These are phyloP conservation scores for Pichia occidentalis DNA, from an alignment of 805 yeast species.

Conservation along the genomic window DNA sequence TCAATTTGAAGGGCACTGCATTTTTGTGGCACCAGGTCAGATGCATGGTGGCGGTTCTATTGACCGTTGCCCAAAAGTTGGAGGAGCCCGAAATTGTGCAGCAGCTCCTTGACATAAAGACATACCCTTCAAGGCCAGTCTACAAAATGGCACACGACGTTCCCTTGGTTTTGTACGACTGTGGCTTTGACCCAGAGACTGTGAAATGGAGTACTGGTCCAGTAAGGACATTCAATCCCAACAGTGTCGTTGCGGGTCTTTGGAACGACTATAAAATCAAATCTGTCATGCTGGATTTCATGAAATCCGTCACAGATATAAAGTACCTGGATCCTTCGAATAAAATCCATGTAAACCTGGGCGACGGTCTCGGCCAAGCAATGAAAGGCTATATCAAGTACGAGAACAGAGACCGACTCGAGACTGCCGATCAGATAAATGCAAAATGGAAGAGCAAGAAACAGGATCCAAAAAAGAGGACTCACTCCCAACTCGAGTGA, in stretches of 20 bases:
- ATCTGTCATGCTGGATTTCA: conserved; percentile 42
- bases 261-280: conserved; percentile 55
- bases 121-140: conserved; percentile 60
- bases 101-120: conserved; percentile 51
- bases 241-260: conserved; percentile 40
- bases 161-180: conserved; percentile 82
- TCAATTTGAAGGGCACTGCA: conserved; percentile 81
- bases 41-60: conserved; percentile 82
- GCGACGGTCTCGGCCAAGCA: conserved; percentile 75
- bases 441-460: conserved; percentile 48
- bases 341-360: conserved; percentile 38
- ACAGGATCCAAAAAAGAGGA: conserved; percentile 13
- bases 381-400: conserved; percentile 52
- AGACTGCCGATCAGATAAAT: conserved; percentile 64
- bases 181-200: conserved; percentile 51
- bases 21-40: conserved; percentile 98
- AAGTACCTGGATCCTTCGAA: conserved; percentile 24
- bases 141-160: conserved; percentile 87
- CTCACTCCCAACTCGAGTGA: background rate
- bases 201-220: conserved; percentile 56
- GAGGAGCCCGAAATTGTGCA: conserved; percentile 56
- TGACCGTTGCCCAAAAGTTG: conserved; percentile 70
- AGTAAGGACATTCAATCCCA: conserved; percentile 34
- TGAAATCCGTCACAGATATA: conserved; percentile 34
- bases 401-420: conserved; percentile 48